Evolutionary conservation across 441 rosid genomes (phyloP), one percentile per base, ranked within the genome.

Genomic region (Adansonia madagascariensis): DNA sequence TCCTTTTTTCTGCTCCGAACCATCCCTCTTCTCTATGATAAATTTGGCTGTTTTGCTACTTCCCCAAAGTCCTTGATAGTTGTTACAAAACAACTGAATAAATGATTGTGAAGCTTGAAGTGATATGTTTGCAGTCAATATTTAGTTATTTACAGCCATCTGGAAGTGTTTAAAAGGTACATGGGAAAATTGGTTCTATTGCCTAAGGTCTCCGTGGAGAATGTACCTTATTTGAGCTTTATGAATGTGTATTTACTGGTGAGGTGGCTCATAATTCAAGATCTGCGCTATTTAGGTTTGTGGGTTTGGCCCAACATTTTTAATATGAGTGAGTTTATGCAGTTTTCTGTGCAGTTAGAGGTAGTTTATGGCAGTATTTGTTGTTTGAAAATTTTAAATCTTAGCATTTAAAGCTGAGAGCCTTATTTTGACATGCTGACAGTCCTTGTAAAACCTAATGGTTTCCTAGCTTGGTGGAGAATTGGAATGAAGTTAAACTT

Each of bases 401-500:
- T 67, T 6, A n/a, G 41, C 43, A 35, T 65, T 65, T 41, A 41
- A n/a, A 65, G n/a, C 5, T 39, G 44, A 8, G 52, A 44, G 7
- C n/a, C 31, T 15, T 1, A 43, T 65, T 65, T 66, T 47, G 31
- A 43, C 15, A 44, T 39, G 44, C 47, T 71, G 12, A 9, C 44
- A 31, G 67, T 46, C 68, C 5, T 63, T 14, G 46, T 41, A 63
- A 31, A 63, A 35, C 68, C 39, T 63, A 31, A 14, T 63, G 68
- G 46, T 35, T 18, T 62, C 67, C 14, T 71, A 6, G 63, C 49
- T 71, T 71, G 8, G 14, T 53, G 31, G 75, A 71, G 75, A 52
- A 71, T 35, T 17, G 61, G 49, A 71, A 71, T 71, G 49, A 72
- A n/a, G 18, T 6, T 55, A 72, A 55, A 55, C 49, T 71, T 39